Percentiles rank a stretch among this genome's conserved stretches.
phyloP scores from a whole-genome alignment of 768 basidiomycete genomes.

The Suillus subluteus region DNA sequence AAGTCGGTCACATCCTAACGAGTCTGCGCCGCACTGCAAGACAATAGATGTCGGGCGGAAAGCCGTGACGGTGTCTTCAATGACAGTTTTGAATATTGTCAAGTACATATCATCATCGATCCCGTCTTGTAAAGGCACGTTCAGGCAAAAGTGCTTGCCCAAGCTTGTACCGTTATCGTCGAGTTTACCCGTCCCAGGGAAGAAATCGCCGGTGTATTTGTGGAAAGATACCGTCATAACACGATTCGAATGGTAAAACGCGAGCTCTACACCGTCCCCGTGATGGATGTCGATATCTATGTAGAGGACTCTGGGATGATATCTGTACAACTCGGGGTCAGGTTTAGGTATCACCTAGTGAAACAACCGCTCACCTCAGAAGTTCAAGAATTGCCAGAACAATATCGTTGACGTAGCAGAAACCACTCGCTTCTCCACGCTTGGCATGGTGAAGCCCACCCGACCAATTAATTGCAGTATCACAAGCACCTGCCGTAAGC shows the following conservation, averaged over 20 bases:
- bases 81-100: conserved; percentile 92
- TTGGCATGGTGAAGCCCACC: conserved; percentile 98
- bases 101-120: conserved; percentile 98
- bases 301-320: conserved; percentile 93
- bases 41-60: conserved; percentile 92
- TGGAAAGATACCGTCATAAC: conserved; percentile 99
- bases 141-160: conserved; percentile 94
- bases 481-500: conserved; percentile 80
- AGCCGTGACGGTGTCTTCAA: conserved; percentile 89
- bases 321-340: conserved; percentile 47
- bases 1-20: conserved; percentile 90
- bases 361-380: conserved; percentile 57
- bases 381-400: conserved; percentile 94
- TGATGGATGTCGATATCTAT: conserved; percentile 99
- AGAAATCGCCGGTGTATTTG: conserved; percentile 98
- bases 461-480: conserved; percentile 99
- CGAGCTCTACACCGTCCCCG: conserved; percentile 97
- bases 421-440: conserved; percentile 96
- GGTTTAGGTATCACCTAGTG: neutral
- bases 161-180: conserved; percentile 88
- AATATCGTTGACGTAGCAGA: conserved; percentile 98
- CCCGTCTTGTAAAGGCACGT: conserved; percentile 94
- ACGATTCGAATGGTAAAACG: conserved; percentile 97
- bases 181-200: conserved; percentile 95
- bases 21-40: conserved; percentile 96